Evolutionary conservation across 257 asterid species (phyloP).

Genomic region (Osmanthus fragrans): DNA sequence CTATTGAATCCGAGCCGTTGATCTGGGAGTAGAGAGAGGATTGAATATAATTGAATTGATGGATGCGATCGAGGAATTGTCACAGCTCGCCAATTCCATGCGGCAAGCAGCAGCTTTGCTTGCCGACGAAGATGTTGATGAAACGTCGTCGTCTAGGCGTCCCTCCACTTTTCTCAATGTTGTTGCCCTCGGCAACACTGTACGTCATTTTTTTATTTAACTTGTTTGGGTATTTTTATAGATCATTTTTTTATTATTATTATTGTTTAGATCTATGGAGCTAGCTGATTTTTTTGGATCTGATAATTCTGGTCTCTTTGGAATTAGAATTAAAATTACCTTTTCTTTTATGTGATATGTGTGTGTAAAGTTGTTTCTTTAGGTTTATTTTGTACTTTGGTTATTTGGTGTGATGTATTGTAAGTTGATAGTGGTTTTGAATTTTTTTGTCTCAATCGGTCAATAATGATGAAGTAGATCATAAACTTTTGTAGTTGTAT

Average conservation of each 20-base stretch:
- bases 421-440: neutral
- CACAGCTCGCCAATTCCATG: conserved; percentile 92
- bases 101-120: conserved; percentile 88
- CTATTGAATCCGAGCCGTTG: conserved; percentile 16
- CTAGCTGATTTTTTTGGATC: conserved; percentile 24
- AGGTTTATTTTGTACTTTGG: neutral
- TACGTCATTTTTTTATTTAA: conserved; percentile 27
- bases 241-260: neutral
- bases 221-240: conserved; percentile 20
- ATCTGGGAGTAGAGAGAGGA: conserved; percentile 23
- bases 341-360: conserved; percentile 4
- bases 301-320: conserved; percentile 13
- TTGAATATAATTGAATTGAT: conserved; percentile 20
- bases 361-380: neutral
- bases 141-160: conserved; percentile 67
- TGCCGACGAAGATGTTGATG: conserved; percentile 94
- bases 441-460: neutral
- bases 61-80: conserved; percentile 86
- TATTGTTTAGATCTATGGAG: conserved; percentile 24
- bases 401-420: conserved; percentile 5
- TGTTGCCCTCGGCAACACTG: conserved; percentile 93
- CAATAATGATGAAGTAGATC: conserved; percentile 17
- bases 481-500: conserved; percentile 7
- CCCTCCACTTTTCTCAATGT: conserved; percentile 87
- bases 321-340: neutral